These are phyloP conservation scores for Strigomonas galati DNA, from an alignment of 208 protist genomes.

Conservation along the genomic window DNA sequence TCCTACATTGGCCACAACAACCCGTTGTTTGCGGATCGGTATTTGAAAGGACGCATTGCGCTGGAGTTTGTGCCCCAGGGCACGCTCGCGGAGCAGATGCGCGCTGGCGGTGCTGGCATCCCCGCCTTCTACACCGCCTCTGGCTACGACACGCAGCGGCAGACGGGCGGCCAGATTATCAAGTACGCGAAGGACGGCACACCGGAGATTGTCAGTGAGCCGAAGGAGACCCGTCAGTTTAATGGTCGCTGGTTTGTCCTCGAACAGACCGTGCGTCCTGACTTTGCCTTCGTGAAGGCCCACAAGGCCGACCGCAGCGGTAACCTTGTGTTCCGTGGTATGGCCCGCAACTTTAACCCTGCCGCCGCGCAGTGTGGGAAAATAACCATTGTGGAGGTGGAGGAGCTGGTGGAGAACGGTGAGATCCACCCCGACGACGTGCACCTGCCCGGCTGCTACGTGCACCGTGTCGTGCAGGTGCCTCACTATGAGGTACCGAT, in stretches of 20 bases:
- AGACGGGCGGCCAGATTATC: constrained; percentile 90
- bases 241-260: constrained; percentile 90
- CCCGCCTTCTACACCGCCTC: constrained; percentile 97
- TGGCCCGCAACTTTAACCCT: constrained; percentile 95
- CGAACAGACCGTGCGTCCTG: constrained; percentile 88
- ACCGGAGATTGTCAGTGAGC: constrained; percentile 58
- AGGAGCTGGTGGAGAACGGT: constrained; percentile 93
- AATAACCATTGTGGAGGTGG: constrained; percentile 94
- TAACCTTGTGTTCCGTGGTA: constrained; percentile 87
- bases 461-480: constrained; percentile 86
- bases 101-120: constrained; percentile 95
- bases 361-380: constrained; percentile 86
- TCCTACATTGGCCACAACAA: constrained; percentile 97
- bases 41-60: constrained; percentile 94
- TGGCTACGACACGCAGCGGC: constrained; percentile 91
- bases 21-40: constrained; percentile 93
- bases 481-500: constrained; percentile 45
- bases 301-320: constrained; percentile 91
- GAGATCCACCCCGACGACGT: constrained; percentile 92
- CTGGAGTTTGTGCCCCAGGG: constrained; percentile 97
- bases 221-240: constrained; percentile 88
- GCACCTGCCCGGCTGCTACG: constrained; percentile 94
- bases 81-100: constrained; percentile 93
- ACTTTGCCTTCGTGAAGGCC: constrained; percentile 94
- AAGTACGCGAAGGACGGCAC: constrained; percentile 88